Base-by-base conservation (phyloP, 139 green algal species). In the Chlorella sp. region DNA sequence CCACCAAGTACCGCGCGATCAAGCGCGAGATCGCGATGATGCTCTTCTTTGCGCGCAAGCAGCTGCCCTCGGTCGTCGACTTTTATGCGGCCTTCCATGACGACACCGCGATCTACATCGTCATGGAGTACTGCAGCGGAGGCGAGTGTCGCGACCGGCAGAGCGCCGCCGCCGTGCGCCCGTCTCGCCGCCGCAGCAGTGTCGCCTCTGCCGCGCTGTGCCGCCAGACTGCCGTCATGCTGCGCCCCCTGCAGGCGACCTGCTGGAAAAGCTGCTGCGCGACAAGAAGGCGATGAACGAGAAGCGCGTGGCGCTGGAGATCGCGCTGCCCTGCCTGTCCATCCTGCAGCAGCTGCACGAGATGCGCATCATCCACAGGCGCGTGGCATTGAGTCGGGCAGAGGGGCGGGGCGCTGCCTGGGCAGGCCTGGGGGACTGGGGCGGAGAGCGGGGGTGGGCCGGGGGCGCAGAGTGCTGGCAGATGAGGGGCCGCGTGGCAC, bases 1-100 rank as follows among this genome's bases (percentile, higher is more conserved):
- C 73, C 36, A 85, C 83, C 55, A 93, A 94, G 65, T 71, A 88
- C 25, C 74, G 89, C 2, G 84, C 83, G 36, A 82, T 93, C 58
- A 88, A 87, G 65, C 70, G 89, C 4, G 89, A 94, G 51, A 83
- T 89, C 23, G 82, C 84, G 9, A 93, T 94, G 81, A 92, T 94
- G 88, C 76, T 83, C 15, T 91, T 76, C 70, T 86, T 94, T 59
- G 77, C 64, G 35, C 40, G 76, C 41, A 87, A 89, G 46, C 67
- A 67, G 87, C 72, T 90, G n/a, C 89, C 88, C 4, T 55, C 82
- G 61, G 73, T 86, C 9, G 86, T 86, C 3, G 53, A 79, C 2
- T 90, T 86, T 55, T 80, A 83, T 11, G 85, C 76, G 19, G 83
- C 87, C 25, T 94, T 93, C 64, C 80, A 94, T 36, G 86, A 94